Percentiles rank a stretch among this genome's conserved stretches.
Conservation (phyloP, 768 basidiomycete genomes). For the Boletus pseudo-olivaceus region DNA sequence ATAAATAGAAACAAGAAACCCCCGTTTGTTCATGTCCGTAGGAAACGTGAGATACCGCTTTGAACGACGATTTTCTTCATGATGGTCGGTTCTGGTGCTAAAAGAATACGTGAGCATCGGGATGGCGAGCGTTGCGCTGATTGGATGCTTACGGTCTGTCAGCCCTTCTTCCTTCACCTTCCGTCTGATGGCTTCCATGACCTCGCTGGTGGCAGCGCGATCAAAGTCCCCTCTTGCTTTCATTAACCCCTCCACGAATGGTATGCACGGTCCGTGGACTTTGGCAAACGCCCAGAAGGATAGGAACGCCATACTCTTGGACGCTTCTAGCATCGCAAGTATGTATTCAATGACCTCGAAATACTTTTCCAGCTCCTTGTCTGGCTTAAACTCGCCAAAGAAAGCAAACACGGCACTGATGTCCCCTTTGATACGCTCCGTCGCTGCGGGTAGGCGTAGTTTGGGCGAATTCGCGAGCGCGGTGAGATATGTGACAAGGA, state of each 20-base stretch:
- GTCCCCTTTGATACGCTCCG: slow-evolving; percentile 81
- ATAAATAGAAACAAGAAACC: not conserved
- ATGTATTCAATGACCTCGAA: slow-evolving; percentile 88
- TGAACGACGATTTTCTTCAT: slow-evolving; percentile 88
- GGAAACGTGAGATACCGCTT: slow-evolving; percentile 70
- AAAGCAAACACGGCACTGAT: slow-evolving; percentile 73
- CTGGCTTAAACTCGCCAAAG: slow-evolving; percentile 74
- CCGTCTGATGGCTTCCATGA: slow-evolving; percentile 90
- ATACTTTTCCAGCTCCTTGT: slow-evolving; percentile 73
- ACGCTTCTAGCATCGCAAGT: slow-evolving; percentile 76
- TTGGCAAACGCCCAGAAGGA: slow-evolving; percentile 95
- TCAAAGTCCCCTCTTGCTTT: slow-evolving; percentile 88
- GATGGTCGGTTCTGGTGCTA: slow-evolving; percentile 80
- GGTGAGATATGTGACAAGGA: slow-evolving; percentile 87
- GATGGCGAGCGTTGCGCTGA: not conserved
- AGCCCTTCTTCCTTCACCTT: slow-evolving; percentile 89
- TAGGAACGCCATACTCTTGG: slow-evolving; percentile 84
- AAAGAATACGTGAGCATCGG: slow-evolving; percentile 3
- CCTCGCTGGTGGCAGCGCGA: slow-evolving; percentile 79
- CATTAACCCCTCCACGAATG: slow-evolving; percentile 89
- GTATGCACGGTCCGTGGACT: slow-evolving; percentile 87
- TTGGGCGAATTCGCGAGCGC: slow-evolving; percentile 82
- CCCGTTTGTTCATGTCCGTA: slow-evolving; percentile 39
- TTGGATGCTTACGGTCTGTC: slow-evolving; percentile 65
- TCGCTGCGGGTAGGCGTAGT: slow-evolving; percentile 79